Conservation (phyloP, 352 stramenopile genomes). For the Aphanomyces astaci region DNA sequence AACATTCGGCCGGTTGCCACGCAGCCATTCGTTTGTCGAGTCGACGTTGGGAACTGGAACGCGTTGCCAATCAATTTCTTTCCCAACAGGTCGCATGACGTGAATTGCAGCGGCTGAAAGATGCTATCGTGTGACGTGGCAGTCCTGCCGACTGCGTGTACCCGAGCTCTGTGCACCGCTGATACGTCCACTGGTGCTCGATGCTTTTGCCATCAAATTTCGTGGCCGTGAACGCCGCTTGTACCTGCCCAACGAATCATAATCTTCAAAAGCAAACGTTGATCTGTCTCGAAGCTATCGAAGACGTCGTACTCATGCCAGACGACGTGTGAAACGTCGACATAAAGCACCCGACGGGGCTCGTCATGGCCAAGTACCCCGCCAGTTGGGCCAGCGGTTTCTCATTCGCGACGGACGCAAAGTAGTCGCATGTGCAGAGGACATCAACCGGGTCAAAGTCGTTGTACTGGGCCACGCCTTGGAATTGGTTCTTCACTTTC, state of each 20-base stretch:
- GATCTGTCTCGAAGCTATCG: too few relatives aligned
- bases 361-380: neutral
- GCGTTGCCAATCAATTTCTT: neutral
- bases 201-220: constrained; percentile 2
- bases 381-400: neutral
- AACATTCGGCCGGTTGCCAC: neutral
- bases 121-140: neutral
- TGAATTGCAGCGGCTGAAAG: neutral
- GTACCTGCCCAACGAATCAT: too few relatives aligned
- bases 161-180: constrained; percentile 7
- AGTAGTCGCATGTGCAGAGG: neutral
- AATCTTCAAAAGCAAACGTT: too few relatives aligned
- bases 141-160: neutral
- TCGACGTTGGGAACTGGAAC: neutral
- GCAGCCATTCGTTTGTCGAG: neutral
- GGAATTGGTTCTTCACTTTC: constrained; percentile 1
- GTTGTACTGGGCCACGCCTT: neutral
- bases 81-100: neutral
- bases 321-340: neutral
- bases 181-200: neutral
- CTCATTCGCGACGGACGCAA: neutral
- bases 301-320: neutral
- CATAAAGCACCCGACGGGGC: neutral
- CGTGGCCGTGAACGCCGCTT: neutral
- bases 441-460: constrained; percentile 1